phyloP scores from a whole-genome alignment of 2,329 filamentous ascomycete species.

The Hypoxylon sp. region DNA sequence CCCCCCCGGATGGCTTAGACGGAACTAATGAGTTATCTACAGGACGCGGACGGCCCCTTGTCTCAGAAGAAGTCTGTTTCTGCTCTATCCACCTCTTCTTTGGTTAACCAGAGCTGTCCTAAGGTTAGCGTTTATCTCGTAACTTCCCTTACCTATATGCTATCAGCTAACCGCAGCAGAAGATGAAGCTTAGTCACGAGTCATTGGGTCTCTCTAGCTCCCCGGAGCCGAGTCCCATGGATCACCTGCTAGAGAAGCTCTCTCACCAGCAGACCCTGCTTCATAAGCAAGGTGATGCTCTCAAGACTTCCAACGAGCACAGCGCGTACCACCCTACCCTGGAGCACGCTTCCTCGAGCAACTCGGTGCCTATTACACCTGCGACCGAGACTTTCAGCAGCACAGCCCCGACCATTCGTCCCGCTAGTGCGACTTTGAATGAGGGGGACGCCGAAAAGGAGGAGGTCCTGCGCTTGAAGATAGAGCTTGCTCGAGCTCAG shows the following conservation, averaged over 20 bases:
- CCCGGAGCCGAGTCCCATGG: constrained; percentile 70
- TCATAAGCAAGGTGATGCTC: constrained; percentile 70
- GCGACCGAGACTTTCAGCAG: constrained; percentile 68
- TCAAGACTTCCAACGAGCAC: constrained; percentile 62
- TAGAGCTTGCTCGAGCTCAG: constrained; percentile 79
- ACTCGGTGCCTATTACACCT: constrained; percentile 74
- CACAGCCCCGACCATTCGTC: constrained; percentile 65
- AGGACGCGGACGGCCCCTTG: constrained; percentile 48
- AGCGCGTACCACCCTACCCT: constrained; percentile 55
- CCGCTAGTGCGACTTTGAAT: constrained; percentile 66
- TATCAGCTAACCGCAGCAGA: constrained; percentile 55
- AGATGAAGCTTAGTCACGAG: constrained; percentile 66
- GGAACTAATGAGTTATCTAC: constrained; percentile 19
- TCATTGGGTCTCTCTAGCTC: constrained; percentile 49
- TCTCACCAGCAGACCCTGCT: constrained; percentile 78
- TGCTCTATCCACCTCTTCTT: constrained; percentile 67
- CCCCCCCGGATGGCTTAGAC: background rate
- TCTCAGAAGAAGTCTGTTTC: constrained; percentile 62
- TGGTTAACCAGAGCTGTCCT: constrained; percentile 68
- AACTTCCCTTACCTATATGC: background rate
- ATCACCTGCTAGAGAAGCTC: constrained; percentile 80
- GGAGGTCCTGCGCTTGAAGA: constrained; percentile 77
- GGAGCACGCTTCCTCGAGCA: constrained; percentile 68
- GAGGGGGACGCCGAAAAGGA: constrained; percentile 62
- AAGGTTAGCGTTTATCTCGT: constrained; percentile 61